phyloP scores from a whole-genome alignment of 164 flowering plant genomes.

The Protea cynaroides region DNA sequence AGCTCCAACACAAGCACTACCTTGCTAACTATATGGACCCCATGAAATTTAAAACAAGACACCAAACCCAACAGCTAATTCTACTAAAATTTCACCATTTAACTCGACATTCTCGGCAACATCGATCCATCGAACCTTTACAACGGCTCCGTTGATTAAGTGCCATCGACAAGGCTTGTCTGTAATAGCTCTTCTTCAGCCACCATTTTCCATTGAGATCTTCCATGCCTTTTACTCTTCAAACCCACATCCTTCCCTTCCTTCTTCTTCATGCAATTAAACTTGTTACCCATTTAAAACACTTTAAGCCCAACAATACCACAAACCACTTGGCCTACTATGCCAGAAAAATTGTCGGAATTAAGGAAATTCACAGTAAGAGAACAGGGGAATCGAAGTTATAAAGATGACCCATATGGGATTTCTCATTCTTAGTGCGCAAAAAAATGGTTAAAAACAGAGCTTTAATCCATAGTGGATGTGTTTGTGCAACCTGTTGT shows the following conservation, averaged over 20 bases:
- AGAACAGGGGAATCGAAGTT: neutral
- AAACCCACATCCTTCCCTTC: slow-evolving; percentile 42
- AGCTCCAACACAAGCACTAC: too few species aligned
- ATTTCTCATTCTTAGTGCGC: too few species aligned
- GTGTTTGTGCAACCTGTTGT: too few species aligned
- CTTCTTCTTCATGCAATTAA: slow-evolving; percentile 59
- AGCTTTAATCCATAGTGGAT: too few species aligned
- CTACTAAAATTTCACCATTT: too few species aligned
- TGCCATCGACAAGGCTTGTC: slow-evolving; percentile 69
- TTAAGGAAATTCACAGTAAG: neutral
- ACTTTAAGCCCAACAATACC: neutral
- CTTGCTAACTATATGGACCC: too few species aligned
- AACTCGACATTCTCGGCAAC: slow-evolving; percentile 61
- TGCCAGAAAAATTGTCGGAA: neutral
- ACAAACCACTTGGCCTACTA: neutral
- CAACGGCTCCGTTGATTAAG: slow-evolving; percentile 59
- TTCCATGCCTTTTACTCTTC: slow-evolving; percentile 46
- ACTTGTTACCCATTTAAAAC: slow-evolving; percentile 51
- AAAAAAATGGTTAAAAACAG: too few species aligned
- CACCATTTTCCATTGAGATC: slow-evolving; percentile 49
- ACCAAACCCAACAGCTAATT: too few species aligned
- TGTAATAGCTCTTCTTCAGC: slow-evolving; percentile 52
- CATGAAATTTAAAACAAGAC: too few species aligned
- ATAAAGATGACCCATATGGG: too few species aligned
- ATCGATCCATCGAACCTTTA: slow-evolving; percentile 75